phyloP scores from a whole-genome alignment of 1,139 yeast genomes.

The Pichiaceae sp. region DNA sequence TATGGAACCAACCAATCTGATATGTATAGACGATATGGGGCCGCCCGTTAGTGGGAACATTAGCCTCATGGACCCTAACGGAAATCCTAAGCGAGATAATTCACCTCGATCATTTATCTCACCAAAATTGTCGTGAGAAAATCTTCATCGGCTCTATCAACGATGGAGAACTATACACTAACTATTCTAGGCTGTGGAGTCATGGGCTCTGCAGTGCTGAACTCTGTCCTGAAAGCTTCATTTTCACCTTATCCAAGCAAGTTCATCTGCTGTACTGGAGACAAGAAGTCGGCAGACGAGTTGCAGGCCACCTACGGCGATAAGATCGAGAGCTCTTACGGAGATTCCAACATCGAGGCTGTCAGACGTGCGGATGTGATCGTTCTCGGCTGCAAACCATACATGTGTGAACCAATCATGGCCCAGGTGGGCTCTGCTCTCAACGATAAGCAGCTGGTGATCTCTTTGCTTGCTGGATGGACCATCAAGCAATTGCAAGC shows the following conservation, averaged over 20 bases:
- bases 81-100: too few species aligned
- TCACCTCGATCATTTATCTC: too few species aligned
- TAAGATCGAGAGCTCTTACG: constrained; percentile 46
- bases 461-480: constrained; percentile 89
- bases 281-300: constrained; percentile 40
- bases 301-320: constrained; percentile 33
- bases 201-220: constrained; percentile 92
- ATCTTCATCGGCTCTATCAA: neutral
- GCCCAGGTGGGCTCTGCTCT: constrained; percentile 28
- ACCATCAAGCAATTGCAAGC: constrained; percentile 60
- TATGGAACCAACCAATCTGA: too few species aligned
- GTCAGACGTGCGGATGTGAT: constrained; percentile 60
- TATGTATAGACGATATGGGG: too few species aligned
- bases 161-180: constrained; percentile 23
- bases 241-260: constrained; percentile 56
- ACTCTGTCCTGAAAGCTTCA: constrained; percentile 54
- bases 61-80: too few species aligned
- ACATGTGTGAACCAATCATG: constrained; percentile 55
- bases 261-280: constrained; percentile 70
- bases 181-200: constrained; percentile 90
- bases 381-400: constrained; percentile 83
- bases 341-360: constrained; percentile 46
- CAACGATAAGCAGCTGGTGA: constrained; percentile 46
- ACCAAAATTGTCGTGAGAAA: neutral
- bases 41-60: too few species aligned